Evolutionary conservation across 805 yeast species (phyloP).

Genomic region (Candida alai): DNA sequence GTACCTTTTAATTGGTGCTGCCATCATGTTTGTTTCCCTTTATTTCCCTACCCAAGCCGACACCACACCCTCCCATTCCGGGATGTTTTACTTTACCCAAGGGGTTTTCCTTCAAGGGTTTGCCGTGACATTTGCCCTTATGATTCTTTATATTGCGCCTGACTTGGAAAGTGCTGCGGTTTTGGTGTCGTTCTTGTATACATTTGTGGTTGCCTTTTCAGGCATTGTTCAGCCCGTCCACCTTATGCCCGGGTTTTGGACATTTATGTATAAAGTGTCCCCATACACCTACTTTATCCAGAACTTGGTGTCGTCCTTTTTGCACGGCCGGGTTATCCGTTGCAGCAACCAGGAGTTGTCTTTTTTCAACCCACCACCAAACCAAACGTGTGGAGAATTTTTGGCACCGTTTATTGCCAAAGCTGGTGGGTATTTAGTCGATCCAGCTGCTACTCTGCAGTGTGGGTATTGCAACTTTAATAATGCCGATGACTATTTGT

Average conservation of each 20-base stretch:
- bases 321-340: constrained; percentile 46
- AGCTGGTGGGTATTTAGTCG: constrained; percentile 52
- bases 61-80: constrained; percentile 39
- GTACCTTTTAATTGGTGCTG: constrained; percentile 35
- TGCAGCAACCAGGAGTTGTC: constrained; percentile 28
- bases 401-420: constrained; percentile 38
- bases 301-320: constrained; percentile 43
- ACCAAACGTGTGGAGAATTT: constrained; percentile 62
- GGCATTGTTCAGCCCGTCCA: constrained; percentile 60
- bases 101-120: constrained; percentile 28
- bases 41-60: constrained; percentile 47
- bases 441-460: constrained; percentile 45
- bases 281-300: constrained; percentile 71
- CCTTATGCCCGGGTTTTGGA: constrained; percentile 79
- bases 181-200: constrained; percentile 50
- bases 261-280: constrained; percentile 72
- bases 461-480: constrained; percentile 49
- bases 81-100: constrained; percentile 30
- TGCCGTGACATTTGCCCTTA: constrained; percentile 31
- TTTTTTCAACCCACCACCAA: constrained; percentile 41
- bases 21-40: constrained; percentile 37
- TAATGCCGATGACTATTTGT: constrained; percentile 47
- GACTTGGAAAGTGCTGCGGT: constrained; percentile 67
- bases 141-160: constrained; percentile 54
- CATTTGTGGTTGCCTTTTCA: constrained; percentile 60